Base-by-base conservation (phyloP, 1,139 yeast genomes). In the Yamadazyma epiphylla region DNA sequence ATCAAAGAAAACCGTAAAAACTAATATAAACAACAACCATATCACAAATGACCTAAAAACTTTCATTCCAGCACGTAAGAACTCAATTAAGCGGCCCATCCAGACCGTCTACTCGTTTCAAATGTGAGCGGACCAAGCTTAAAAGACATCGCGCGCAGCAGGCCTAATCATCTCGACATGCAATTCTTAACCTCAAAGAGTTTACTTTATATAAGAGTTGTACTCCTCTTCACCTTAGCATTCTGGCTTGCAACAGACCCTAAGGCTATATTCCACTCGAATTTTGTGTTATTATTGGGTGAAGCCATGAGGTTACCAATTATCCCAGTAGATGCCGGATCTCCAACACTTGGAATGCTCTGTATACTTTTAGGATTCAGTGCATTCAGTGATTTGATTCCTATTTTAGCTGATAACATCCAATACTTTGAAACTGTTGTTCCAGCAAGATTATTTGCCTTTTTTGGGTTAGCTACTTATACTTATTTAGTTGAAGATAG, bases 361-460 rank as follows among this genome's bases (percentile, higher is more conserved):
- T 65, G 77, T 2, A 35, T 77, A 5, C 43, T 74, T 4, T 53
- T 80, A 23, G 54, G 58, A 0, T 41, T 70, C 2, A 42, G 66
- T 25, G 76, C 77, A 0, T 11, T 78, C 4, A 48, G 64, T 16
- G 94, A 82, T 48, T 49, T 80, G 35, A 59, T 78, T 11, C 84
- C 87, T 5, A 51, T 79, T 21, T 33, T 77, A 27, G 81, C 78
- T 19, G 70, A 67, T 24, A 81, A 81, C 40, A 36, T 58, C 16
- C 56, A 56, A 11, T 79, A 74, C 52, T 82, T 86, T 47, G 85
- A 81, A 46, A 64, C 80, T 5, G 53, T 80, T 11, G 80, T 85
- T 3, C 94, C 95, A 6, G 45, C 74, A 8, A 72, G 96, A 47
- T 59, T 87, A 33, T 42, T 71, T 8, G 42, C 69, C 4, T 78